Evolutionary conservation across 2,329 filamentous ascomycete genomes (phyloP).

Genomic region (Erysiphe neolycopersici): DNA sequence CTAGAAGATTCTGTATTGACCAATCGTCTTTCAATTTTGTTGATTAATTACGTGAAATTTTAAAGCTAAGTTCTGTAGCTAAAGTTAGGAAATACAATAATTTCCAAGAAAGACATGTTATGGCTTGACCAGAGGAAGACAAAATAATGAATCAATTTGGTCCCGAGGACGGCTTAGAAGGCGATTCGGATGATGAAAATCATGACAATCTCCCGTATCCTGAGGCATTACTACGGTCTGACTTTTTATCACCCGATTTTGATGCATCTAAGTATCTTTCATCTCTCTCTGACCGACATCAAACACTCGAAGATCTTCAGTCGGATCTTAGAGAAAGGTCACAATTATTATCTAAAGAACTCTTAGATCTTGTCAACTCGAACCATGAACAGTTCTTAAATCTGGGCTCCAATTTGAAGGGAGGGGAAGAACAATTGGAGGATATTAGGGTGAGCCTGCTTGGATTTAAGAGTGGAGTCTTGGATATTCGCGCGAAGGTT

Average conservation of each 20-base stretch:
- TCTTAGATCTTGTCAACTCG: constrained; percentile 80
- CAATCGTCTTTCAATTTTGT: no score
- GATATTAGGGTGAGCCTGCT: constrained; percentile 69
- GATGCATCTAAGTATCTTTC: constrained; percentile 62
- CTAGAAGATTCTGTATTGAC: no score
- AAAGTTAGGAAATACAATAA: no score
- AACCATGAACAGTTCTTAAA: constrained; percentile 85
- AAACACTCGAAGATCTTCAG: constrained; percentile 83
- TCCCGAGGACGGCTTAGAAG: constrained; percentile 13
- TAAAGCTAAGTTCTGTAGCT: no score
- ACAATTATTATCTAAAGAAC: constrained; percentile 54
- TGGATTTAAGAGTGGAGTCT: constrained; percentile 61
- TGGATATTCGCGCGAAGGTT: constrained; percentile 43
- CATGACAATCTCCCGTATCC: constrained; percentile 67
- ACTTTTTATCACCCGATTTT: constrained; percentile 59
- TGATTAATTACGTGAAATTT: no score
- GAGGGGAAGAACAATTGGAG: constrained; percentile 77
- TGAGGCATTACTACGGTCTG: constrained; percentile 49
- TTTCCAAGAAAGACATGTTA: neutral
- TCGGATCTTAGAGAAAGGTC: constrained; percentile 61
- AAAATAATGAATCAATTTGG: constrained; percentile 22
- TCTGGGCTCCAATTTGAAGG: constrained; percentile 53
- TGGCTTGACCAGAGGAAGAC: neutral
- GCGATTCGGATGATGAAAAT: constrained; percentile 22
- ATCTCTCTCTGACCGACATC: constrained; percentile 61